Evolutionary conservation across 495 filamentous ascomycete genomes (phyloP).

Genomic region (Aspergillus bridgeri): DNA sequence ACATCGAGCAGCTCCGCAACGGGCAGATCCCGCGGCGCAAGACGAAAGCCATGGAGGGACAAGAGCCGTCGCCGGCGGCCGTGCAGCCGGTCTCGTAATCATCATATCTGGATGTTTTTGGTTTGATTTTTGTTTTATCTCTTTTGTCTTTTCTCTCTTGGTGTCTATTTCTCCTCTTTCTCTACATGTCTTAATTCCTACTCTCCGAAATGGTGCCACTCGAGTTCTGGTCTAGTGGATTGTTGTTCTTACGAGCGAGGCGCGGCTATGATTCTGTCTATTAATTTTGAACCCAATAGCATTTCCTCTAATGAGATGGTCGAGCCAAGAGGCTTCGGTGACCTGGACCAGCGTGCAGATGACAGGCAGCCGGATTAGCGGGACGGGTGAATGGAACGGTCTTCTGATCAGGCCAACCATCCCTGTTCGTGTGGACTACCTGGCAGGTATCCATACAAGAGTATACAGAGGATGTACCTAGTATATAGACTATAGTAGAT

Average conservation of each 20-base stretch:
- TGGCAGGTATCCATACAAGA: too few relatives aligned
- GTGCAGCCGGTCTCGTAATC: conserved; percentile 39
- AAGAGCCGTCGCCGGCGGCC: conserved; percentile 21
- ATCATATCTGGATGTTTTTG: neutral
- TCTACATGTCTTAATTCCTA: conserved; percentile 9
- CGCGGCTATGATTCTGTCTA: conserved; percentile 10
- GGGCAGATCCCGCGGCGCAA: conserved; percentile 32
- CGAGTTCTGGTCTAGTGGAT: conserved; percentile 17
- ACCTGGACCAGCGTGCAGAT: conserved; percentile 1
- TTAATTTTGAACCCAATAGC: neutral
- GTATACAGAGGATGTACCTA: too few relatives aligned
- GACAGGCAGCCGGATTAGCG: conserved; percentile 17
- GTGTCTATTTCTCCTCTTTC: neutral
- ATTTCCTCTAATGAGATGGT: neutral
- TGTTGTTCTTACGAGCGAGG: conserved; percentile 17
- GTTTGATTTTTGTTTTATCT: conserved; percentile 5
- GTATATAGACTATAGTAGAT: too few relatives aligned
- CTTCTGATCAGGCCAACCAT: neutral
- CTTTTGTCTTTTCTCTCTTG: neutral
- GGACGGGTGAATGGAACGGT: conserved; percentile 25
- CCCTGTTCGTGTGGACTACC: too few relatives aligned
- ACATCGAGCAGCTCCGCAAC: conserved; percentile 41
- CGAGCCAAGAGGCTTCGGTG: neutral
- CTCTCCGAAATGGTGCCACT: conserved; percentile 8
- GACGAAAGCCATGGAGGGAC: conserved; percentile 25